Percentiles rank a stretch among this genome's conserved stretches.
phyloP scores from a whole-genome alignment of 2,329 filamentous ascomycete species.

The Sporothrix dimorphospora region DNA sequence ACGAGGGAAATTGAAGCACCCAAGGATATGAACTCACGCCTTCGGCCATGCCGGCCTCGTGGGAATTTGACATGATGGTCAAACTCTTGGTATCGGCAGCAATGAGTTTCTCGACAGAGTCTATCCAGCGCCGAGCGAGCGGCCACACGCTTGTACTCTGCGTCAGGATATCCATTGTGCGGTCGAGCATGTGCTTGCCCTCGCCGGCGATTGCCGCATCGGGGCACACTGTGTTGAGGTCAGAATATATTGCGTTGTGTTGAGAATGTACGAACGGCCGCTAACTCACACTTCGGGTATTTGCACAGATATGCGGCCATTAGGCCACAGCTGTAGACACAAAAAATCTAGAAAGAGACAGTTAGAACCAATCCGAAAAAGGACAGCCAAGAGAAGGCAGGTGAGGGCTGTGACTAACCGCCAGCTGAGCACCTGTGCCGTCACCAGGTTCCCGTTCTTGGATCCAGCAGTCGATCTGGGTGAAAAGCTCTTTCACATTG shows the following conservation, averaged over 20 bases:
- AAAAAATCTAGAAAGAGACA: conserved; percentile 45
- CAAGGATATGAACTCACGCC: conserved; percentile 40
- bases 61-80: conserved; percentile 35
- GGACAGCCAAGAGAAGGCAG: too few relatives aligned
- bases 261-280: not conserved
- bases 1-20: not conserved
- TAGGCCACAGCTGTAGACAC: conserved; percentile 56
- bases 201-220: conserved; percentile 45
- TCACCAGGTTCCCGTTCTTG: conserved; percentile 49
- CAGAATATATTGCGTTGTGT: not conserved
- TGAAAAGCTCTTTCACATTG: conserved; percentile 51
- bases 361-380: not conserved
- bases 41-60: conserved; percentile 54
- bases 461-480: conserved; percentile 55
- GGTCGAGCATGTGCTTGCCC: conserved; percentile 50
- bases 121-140: conserved; percentile 53
- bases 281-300: conserved; percentile 39
- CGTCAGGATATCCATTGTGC: conserved; percentile 48
- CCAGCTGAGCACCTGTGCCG: conserved; percentile 55
- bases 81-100: conserved; percentile 48
- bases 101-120: conserved; percentile 49
- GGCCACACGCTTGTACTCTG: conserved; percentile 56
- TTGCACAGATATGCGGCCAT: conserved; percentile 55
- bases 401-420: conserved; percentile 39
- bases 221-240: conserved; percentile 44